Evolutionary conservation across 192 early-diverging fungal genomes (phyloP).

Genomic region (Kappamyces sp.): DNA sequence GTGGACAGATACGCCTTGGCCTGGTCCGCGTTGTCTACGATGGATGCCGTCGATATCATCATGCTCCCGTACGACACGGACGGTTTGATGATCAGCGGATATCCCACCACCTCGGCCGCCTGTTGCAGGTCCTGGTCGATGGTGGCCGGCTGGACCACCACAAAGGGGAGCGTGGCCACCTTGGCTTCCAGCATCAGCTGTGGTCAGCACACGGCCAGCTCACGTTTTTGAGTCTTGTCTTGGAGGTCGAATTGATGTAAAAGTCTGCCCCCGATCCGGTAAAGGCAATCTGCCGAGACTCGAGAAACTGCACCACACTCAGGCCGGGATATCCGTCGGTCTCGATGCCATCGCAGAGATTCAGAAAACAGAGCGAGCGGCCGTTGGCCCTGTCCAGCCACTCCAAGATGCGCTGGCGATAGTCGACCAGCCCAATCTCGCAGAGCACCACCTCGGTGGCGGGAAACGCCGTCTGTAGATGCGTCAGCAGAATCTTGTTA

Average conservation of each 20-base stretch:
- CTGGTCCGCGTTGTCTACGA: constrained; percentile 24
- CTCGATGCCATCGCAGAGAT: constrained; percentile 18
- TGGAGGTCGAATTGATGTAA: constrained; percentile 15
- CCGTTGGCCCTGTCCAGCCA: not conserved
- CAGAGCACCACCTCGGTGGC: too few relatives aligned
- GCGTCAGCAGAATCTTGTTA: too few relatives aligned
- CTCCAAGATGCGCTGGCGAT: too few relatives aligned
- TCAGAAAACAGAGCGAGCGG: constrained; percentile 3
- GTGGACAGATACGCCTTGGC: constrained; percentile 29
- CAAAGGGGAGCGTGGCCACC: constrained; percentile 25
- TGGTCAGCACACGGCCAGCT: not conserved
- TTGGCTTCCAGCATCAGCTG: constrained; percentile 10
- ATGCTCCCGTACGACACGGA: constrained; percentile 43
- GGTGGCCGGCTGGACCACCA: constrained; percentile 10
- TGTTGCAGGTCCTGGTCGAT: not conserved
- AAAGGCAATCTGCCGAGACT: constrained; percentile 5
- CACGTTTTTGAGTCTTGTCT: constrained; percentile 17
- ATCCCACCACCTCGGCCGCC: constrained; percentile 22
- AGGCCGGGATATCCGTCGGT: constrained; percentile 16
- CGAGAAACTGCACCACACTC: not conserved
- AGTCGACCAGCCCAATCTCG: too few relatives aligned
- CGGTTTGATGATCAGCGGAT: constrained; percentile 44
- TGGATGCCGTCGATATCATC: constrained; percentile 30
- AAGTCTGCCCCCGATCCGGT: constrained; percentile 10
- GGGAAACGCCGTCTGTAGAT: too few relatives aligned